Evolutionary conservation across 2,329 filamentous ascomycete species (phyloP).

Genomic region (Aspergillus piperis): DNA sequence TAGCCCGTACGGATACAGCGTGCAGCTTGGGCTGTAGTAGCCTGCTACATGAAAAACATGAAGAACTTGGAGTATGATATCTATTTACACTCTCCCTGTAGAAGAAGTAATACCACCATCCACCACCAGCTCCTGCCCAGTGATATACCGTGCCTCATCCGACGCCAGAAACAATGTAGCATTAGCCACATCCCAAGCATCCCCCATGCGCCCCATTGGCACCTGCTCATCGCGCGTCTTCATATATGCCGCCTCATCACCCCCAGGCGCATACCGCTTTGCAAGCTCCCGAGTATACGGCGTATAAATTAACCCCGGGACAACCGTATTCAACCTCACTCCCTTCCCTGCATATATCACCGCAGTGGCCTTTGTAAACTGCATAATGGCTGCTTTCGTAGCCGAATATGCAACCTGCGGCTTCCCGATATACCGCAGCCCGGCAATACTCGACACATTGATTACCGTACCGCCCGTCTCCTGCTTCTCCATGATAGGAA

Average conservation of each 20-base stretch:
- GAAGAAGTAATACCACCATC: conserved; percentile 39
- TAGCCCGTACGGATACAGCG: too few relatives aligned
- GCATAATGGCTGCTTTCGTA: conserved; percentile 54
- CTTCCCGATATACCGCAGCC: conserved; percentile 55
- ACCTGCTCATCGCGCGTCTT: conserved; percentile 25
- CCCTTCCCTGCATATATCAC: conserved; percentile 44
- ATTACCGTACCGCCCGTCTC: conserved; percentile 45
- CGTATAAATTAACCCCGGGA: conserved; percentile 60
- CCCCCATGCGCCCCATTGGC: conserved; percentile 37
- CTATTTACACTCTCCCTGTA: conserved; percentile 14
- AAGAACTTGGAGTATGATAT: not conserved
- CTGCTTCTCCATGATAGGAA: conserved; percentile 29
- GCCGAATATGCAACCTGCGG: conserved; percentile 58
- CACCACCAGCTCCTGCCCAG: conserved; percentile 38
- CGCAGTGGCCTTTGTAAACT: conserved; percentile 53
- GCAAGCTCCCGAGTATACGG: conserved; percentile 52
- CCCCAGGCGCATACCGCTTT: conserved; percentile 45
- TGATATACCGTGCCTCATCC: conserved; percentile 36
- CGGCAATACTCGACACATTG: conserved; percentile 55
- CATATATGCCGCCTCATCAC: conserved; percentile 47
- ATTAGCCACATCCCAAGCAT: conserved; percentile 38
- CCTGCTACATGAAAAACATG: not conserved
- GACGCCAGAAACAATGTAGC: conserved; percentile 34
- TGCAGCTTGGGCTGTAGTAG: too few relatives aligned
- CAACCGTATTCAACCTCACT: conserved; percentile 55